Evolutionary conservation across 2,329 filamentous ascomycete genomes (phyloP), one percentile per base, ranked within the genome.

Genomic region (Pseudogymnoascus destructans): DNA sequence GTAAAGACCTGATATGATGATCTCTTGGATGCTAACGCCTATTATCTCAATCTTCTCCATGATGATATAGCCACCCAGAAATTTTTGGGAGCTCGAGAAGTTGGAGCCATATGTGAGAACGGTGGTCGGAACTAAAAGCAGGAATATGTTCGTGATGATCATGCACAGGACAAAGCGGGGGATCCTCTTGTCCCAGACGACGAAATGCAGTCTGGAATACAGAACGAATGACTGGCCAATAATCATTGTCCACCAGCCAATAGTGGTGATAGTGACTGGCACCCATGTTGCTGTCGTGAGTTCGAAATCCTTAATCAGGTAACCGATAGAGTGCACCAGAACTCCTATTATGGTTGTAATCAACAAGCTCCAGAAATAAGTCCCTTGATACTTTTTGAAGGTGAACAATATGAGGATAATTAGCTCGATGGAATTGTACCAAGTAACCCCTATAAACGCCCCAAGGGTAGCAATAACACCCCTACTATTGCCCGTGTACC

Each of bases 151-250:
- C 57, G 71, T 66, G 46, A 80, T 72, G 57, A 82, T 81, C 73
- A 81, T 77, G 58, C 64, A 71, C 3, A 78, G 70, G 0, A 78
- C 74, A 19, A 70, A 73, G 3, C 70, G 71, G 1, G 80, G 69
- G 13, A 75, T 67, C 19, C 69, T 66, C 6, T 73, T 71, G 40
- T 77, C 75, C 6, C 73, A 73, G 2, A 77, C 69, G 7, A 81
- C 73, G 2, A 81, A 71, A 63, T 80, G 76, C 2, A 81, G 72
- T 19, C 79, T 74, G 2, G 77, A 80, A 68, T 77, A 81, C 2
- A 81, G 70, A 7, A 81, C 79, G 19, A 79, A 63, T 1, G 75
- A 75, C 63, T 80, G 77, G 0, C 79, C 79, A n/a, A 76, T 78
- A 0, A 80, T 72, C 77, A 81, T 79, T 3, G 69, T 64, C 64